Evolutionary conservation across 176 grass and related monocot genomes (phyloP), one percentile per base, ranked within the genome.

Genomic region (Phragmites australis): DNA sequence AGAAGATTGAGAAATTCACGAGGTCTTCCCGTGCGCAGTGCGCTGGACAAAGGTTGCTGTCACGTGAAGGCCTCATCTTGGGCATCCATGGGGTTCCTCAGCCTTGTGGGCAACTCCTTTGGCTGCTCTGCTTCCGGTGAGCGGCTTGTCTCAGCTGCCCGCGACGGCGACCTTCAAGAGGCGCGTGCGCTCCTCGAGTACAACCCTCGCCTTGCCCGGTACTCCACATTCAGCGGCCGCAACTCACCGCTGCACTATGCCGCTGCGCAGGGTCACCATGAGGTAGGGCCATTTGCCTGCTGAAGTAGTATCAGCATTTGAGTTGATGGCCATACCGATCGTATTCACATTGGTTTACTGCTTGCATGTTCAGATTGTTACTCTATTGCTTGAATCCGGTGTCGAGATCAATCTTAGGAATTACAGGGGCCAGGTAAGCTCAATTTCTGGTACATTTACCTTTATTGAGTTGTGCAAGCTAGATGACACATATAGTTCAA

Each of bases 211-310:
- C 87, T 98, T 11, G 95, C 95, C 60, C 82, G 95, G 31, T 98
- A 94, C 67, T 98, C 90, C 16, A 98, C 95, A 30, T 98, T 98
- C n/a, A 90, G 95, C 25, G 95, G 90, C 60, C 86, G 90, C 53
- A 94, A 98, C 86, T 98, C 96, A 5, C 96, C 96, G 17, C 87
- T 98, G 74, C 96, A 98, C 89, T 94, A 91, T 64, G 92, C 92
- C 0, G 90, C 95, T 9, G 95, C 95, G 2, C 87, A 94, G 84
- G 95, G 95, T 32, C 95, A 98, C 78, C 86, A 94, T 32, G 95
- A 94, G 90, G 95, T 98, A 85, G 52, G 70, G 76, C 0, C 58
- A 23, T 81, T 67, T 78, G 22, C 66, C 57, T 64, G 3, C 43
- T 51, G 25, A 51, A 52, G 1, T 46, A 48, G 27, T 50, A 37